Evolutionary conservation across 441 rosid genomes (phyloP), one percentile per base, ranked within the genome.

Genomic region (Erodium trifolium): DNA sequence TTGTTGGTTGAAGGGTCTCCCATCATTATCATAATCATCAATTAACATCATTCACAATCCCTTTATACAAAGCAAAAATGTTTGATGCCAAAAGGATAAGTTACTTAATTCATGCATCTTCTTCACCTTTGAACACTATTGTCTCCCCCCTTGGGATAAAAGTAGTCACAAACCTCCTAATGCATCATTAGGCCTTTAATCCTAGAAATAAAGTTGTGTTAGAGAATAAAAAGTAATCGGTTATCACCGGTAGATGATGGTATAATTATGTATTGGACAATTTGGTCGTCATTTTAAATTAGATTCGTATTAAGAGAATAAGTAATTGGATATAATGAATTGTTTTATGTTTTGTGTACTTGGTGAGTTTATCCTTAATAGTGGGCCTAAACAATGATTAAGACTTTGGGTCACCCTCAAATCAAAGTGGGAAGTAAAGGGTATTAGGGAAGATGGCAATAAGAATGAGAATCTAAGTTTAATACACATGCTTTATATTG

Each of bases 31-130:
- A 34, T 34, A 34, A 34, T 34, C 37, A 51, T 51, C 57, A 51
- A 13, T 34, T 34, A 0, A 47, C 57, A 51, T 51, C 17, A 13
- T 51, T n/a, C 17, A 51, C 57, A 51, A 51, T n/a, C 57, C 17
- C 16, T 12, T 70, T 79, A 70, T 47, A 3, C 71, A 78, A 80
- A 79, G 84, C 72, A 76, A 68, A 68, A 34, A 34, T 65, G 66
- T 57, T 29, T 49, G 78, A 76, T 82, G 68, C 84, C 78, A 69
- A 77, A 19, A 65, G 13, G 82, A 84, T 84, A 82, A 81, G 72
- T 73, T 79, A 75, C 76, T 82, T 82, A 78, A 78, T 77, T 75
- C 67, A 65, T 57, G 16, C 64, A 60, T 77, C 68, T 47, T 73
- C 63, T 51, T 5, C 37, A 3, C 37, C 57, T 67, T 67, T 69